These are phyloP conservation scores for Edaphochlamys debaryana DNA, from an alignment of 139 green algal species.

Conservation along the genomic window DNA sequence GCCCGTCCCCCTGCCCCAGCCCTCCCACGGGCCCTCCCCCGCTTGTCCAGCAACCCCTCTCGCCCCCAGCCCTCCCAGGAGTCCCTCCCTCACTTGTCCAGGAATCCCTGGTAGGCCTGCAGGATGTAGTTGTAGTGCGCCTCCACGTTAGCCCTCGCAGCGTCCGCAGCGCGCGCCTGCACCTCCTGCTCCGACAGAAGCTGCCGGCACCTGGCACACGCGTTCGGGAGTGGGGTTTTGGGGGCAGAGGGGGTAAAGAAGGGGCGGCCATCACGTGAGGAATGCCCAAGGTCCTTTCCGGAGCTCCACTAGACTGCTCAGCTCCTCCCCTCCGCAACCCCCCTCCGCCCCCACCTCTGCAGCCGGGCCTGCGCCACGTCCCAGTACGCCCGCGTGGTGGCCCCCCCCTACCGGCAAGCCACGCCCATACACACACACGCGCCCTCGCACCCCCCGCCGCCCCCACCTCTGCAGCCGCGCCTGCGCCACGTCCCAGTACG, in stretches of 20 bases:
- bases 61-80: too few relatives aligned
- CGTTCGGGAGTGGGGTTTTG: too few relatives aligned
- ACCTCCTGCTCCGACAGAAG: constrained; percentile 86
- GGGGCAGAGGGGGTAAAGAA: neutral
- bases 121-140: constrained; percentile 88
- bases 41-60: too few relatives aligned
- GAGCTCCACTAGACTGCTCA: neutral
- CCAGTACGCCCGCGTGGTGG: constrained; percentile 58
- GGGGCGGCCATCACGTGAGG: neutral
- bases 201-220: constrained; percentile 73
- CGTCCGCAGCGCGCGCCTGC: constrained; percentile 74
- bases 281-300: neutral
- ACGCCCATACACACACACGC: too few relatives aligned
- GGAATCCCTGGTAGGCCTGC: neutral
- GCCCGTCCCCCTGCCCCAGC: too few relatives aligned
- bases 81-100: constrained; percentile 18
- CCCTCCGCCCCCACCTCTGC: constrained; percentile 23
- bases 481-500: constrained; percentile 60
- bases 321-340: too few relatives aligned
- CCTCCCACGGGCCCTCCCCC: too few relatives aligned
- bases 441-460: neutral
- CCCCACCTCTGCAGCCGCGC: constrained; percentile 50
- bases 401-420: too few relatives aligned
- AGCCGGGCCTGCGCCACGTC: constrained; percentile 61
- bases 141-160: constrained; percentile 88